Conservation (phyloP, 2,329 filamentous ascomycete species). For the Coleophoma eucalyptorum region DNA sequence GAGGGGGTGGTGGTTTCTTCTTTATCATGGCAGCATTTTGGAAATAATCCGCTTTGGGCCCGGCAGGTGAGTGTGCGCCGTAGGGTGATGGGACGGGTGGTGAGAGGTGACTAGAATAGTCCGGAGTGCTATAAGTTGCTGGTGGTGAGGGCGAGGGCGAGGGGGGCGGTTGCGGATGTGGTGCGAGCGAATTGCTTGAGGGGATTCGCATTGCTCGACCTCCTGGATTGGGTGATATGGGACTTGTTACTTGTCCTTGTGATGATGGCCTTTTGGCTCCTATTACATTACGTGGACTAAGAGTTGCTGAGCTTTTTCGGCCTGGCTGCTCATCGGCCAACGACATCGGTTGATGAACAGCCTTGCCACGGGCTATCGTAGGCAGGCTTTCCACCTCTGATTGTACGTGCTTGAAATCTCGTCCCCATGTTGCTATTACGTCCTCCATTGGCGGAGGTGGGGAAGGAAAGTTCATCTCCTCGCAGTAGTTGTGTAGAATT, state of each 20-base stretch:
- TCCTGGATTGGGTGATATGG: slow-evolving; percentile 16
- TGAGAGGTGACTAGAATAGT: slow-evolving; percentile 19
- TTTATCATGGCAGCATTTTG: slow-evolving; percentile 40
- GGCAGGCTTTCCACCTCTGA: slow-evolving; percentile 62
- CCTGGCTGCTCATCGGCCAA: slow-evolving; percentile 25
- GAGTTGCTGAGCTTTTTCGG: slow-evolving; percentile 21
- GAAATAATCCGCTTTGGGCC: slow-evolving; percentile 25
- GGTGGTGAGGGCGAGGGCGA: slow-evolving; percentile 13
- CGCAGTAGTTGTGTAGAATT: slow-evolving; percentile 67
- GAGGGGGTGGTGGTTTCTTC: slow-evolving; percentile 75
- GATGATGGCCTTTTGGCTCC: slow-evolving; percentile 41
- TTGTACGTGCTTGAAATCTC: slow-evolving; percentile 58
- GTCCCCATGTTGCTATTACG: slow-evolving; percentile 64
- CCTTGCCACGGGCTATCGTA: slow-evolving; percentile 64
- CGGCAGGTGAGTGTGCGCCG: slow-evolving; percentile 20
- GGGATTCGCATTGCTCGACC: slow-evolving; percentile 19
- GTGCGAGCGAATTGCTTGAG: slow-evolving; percentile 12
- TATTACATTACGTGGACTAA: slow-evolving; percentile 31
- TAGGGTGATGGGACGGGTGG: slow-evolving; percentile 19
- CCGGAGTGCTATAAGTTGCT: slow-evolving; percentile 7
- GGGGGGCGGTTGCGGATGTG: slow-evolving; percentile 16
- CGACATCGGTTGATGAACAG: slow-evolving; percentile 49
- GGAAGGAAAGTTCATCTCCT: slow-evolving; percentile 64
- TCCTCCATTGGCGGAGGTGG: slow-evolving; percentile 70
- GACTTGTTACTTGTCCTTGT: slow-evolving; percentile 13